A percentile compares a stretch with the other conserved stretches of the same genome.
These are phyloP conservation scores for Wickerhamiella australiensis DNA, from an alignment of 805 yeast genomes.

Conservation along the genomic window DNA sequence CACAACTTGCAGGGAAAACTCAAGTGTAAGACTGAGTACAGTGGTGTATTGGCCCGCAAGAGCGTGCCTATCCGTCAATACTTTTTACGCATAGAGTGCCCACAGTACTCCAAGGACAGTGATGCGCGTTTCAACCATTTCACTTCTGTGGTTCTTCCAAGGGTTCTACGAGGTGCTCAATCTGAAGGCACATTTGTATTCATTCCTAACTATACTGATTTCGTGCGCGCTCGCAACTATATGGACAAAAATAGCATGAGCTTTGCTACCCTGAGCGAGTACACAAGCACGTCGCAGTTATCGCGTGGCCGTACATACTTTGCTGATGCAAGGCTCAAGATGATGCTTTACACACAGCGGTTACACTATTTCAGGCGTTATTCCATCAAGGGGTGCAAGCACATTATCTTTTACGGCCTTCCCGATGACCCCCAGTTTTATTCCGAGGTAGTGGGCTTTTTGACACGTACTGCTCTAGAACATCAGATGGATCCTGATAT, in stretches of 20 bases:
- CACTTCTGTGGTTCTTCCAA: slow-evolving; percentile 59
- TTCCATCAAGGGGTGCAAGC: slow-evolving; percentile 74
- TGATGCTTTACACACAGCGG: slow-evolving; percentile 86
- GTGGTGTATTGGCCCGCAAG: slow-evolving; percentile 48
- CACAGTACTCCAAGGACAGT: slow-evolving; percentile 51
- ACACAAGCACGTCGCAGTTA: slow-evolving; percentile 58
- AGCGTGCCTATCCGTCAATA: slow-evolving; percentile 46
- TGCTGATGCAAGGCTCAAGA: slow-evolving; percentile 46
- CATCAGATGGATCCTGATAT: slow-evolving; percentile 44
- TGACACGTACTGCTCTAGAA: slow-evolving; percentile 46
- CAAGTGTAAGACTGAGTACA: slow-evolving; percentile 33
- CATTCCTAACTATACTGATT: slow-evolving; percentile 80
- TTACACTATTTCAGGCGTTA: slow-evolving; percentile 83
- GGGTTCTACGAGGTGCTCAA: slow-evolving; percentile 46
- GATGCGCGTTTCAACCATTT: slow-evolving; percentile 75
- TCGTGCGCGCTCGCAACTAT: slow-evolving; percentile 61
- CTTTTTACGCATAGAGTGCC: slow-evolving; percentile 57
- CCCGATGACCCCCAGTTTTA: slow-evolving; percentile 82
- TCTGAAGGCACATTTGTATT: slow-evolving; percentile 68
- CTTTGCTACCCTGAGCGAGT: slow-evolving; percentile 71
- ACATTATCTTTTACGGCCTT: slow-evolving; percentile 65
- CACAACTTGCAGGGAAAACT: slow-evolving; percentile 31
- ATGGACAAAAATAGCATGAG: slow-evolving; percentile 47
- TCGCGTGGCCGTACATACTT: slow-evolving; percentile 62
- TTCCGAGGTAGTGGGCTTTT: slow-evolving; percentile 49